Evolutionary conservation across 352 stramenopile species (phyloP).

Genomic region (Phytophthora fragariae): DNA sequence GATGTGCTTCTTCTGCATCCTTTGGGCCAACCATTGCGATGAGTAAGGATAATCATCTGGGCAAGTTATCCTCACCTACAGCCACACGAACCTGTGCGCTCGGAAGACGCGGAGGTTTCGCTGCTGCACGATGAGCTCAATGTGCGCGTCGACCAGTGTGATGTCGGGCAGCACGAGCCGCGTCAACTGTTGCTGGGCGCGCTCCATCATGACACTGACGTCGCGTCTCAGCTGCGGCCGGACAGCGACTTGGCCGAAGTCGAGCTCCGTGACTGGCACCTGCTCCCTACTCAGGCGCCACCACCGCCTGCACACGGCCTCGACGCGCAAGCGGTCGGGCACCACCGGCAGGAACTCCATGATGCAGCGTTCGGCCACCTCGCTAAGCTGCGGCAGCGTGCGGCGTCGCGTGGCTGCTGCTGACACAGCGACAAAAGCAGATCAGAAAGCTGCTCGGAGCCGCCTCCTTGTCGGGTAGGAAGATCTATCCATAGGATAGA

Average conservation of each 20-base stretch:
- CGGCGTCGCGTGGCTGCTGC: constrained; percentile 7
- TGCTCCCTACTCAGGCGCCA: constrained; percentile 46
- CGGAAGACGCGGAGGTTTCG: constrained; percentile 50
- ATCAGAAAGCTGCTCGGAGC: constrained; percentile 16
- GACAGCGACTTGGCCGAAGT: constrained; percentile 50
- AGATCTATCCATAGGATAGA: constrained; percentile 8
- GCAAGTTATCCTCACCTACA: background rate
- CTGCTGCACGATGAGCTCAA: constrained; percentile 50
- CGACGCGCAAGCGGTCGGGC: constrained; percentile 57
- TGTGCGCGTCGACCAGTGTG: constrained; percentile 49
- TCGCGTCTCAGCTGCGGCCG: constrained; percentile 38
- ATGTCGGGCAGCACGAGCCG: constrained; percentile 56
- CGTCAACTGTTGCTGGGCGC: constrained; percentile 41
- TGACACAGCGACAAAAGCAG: background rate
- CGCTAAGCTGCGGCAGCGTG: constrained; percentile 31
- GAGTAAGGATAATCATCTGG: constrained; percentile 20
- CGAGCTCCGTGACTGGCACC: constrained; percentile 52
- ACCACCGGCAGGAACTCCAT: constrained; percentile 61
- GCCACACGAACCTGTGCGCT: constrained; percentile 50
- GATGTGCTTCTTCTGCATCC: constrained; percentile 64
- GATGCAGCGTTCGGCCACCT: constrained; percentile 53
- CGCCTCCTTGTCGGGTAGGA: background rate
- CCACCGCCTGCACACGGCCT: constrained; percentile 71
- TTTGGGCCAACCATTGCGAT: constrained; percentile 25
- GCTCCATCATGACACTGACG: constrained; percentile 49